Evolutionary conservation across 441 rosid genomes (phyloP), one percentile per base, ranked within the genome.

Genomic region (Erodium chrysanthum): DNA sequence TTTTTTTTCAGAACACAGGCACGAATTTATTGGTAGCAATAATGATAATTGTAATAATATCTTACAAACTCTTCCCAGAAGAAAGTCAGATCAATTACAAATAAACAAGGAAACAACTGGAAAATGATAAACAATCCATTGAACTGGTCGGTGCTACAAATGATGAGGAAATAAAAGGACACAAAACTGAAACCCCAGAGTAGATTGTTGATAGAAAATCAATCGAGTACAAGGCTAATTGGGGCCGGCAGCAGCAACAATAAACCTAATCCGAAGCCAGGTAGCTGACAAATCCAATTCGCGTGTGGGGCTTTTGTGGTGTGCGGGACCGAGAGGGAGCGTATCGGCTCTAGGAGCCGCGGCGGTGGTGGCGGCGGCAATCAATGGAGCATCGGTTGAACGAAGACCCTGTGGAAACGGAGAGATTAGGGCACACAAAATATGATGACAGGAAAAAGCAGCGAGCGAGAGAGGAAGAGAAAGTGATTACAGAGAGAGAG

Each of bases 251-350:
- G 14, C 48, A 12, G 48, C n/a, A 7, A 65, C 67, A 2, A 52
- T 58, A 59, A 69, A 66, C 70, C 75, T 62, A 75, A 73, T 62
- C 77, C 81, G 66, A 79, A 59, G n/a, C 21, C 11, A 20, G 3
- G 23, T 7, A 54, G 60, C 18, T 4, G 60, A 18, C 5, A 35
- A 35, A 17, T 21, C 60, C 25, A 7, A 54, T 18, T 54, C 12
- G 60, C 60, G 17, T 18, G 60, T 2, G 60, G 10, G 40, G 60
- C 23, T 20, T 54, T 54, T 1, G 27, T 54, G 60, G 12, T 18
- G 60, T 2, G 60, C 60, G 60, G 25, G 25, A 2, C 18, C 22
- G 59, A 52, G 20, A 52, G 59, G 59, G n/a, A 11, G 48, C 48
- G 48, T 9, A 42, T 1, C 48, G 48, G 48, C 48, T 42, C 40